Conservation (phyloP, 2,329 filamentous ascomycete genomes). For the Leptosphaerulina australis region DNA sequence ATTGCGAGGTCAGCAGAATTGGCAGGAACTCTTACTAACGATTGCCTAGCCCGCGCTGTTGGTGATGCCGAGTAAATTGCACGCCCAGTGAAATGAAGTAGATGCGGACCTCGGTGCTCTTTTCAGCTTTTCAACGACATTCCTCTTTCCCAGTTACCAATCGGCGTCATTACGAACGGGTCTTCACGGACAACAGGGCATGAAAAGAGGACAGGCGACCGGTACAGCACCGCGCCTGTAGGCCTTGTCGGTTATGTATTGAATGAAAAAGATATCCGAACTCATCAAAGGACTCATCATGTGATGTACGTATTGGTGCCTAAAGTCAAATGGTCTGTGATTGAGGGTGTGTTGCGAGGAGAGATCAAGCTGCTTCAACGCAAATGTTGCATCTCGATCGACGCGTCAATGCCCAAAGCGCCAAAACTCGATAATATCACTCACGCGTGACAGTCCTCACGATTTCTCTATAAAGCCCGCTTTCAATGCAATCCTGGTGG, state of each 20-base stretch:
- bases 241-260: constrained; percentile 44
- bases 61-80: constrained; percentile 45
- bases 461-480: too few relatives aligned
- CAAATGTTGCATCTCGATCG: too few relatives aligned
- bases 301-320: constrained; percentile 7
- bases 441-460: too few relatives aligned
- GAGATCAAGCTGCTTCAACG: too few relatives aligned
- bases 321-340: too few relatives aligned
- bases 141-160: constrained; percentile 44
- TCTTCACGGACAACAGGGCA: constrained; percentile 39
- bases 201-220: constrained; percentile 39
- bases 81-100: constrained; percentile 28
- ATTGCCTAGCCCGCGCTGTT: constrained; percentile 45
- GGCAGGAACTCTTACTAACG: constrained; percentile 27
- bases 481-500: too few relatives aligned
- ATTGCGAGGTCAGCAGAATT: too few relatives aligned
- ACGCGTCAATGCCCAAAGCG: too few relatives aligned
- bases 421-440: too few relatives aligned
- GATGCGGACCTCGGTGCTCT: constrained; percentile 37
- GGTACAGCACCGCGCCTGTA: constrained; percentile 33
- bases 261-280: constrained; percentile 45
- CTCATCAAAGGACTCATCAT: not conserved
- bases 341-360: too few relatives aligned
- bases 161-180: constrained; percentile 45
- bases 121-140: constrained; percentile 43